Evolutionary conservation across 2,329 filamentous ascomycete genomes (phyloP).

Genomic region (Curvularia spicifera): DNA sequence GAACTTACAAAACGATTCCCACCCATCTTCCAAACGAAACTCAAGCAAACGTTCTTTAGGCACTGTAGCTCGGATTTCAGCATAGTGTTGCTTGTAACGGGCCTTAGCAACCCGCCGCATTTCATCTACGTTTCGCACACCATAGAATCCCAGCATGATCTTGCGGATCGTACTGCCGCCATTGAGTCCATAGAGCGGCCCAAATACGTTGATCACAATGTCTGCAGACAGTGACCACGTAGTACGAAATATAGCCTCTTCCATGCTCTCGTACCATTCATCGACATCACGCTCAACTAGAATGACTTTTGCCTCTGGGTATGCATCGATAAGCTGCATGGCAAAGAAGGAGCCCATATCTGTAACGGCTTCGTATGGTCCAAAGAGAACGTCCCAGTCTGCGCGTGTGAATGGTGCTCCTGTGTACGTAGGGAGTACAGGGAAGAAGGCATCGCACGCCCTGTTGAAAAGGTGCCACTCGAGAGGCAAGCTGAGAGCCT

Average conservation of each 20-base stretch:
- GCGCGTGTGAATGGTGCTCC: conserved; percentile 33
- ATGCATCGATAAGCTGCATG: conserved; percentile 31
- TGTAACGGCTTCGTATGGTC: conserved; percentile 47
- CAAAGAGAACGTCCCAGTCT: conserved; percentile 56
- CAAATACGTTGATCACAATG: conserved; percentile 10
- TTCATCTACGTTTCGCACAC: conserved; percentile 1
- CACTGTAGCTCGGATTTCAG: conserved; percentile 23
- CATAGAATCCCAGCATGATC: conserved; percentile 13
- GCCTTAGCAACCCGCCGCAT: conserved; percentile 15
- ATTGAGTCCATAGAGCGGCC: conserved; percentile 3
- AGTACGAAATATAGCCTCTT: conserved; percentile 21
- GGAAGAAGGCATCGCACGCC: conserved; percentile 10
- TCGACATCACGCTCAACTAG: conserved; percentile 32
- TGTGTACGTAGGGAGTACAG: conserved; percentile 9
- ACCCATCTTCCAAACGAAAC: conserved; percentile 26
- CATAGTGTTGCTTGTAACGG: conserved; percentile 19
- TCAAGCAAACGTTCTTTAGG: conserved; percentile 30
- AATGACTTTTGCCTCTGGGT: conserved; percentile 37
- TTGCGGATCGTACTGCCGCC: conserved; percentile 13
- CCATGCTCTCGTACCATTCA: conserved; percentile 31
- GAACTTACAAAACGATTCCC: conserved; percentile 36
- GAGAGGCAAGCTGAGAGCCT: conserved; percentile 11
- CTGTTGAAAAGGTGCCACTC: conserved; percentile 10
- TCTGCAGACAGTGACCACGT: conserved; percentile 9
- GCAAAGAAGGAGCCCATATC: conserved; percentile 32